These are phyloP conservation scores for Pichia sp. DNA, from an alignment of 1,139 yeast genomes.

Conservation along the genomic window DNA sequence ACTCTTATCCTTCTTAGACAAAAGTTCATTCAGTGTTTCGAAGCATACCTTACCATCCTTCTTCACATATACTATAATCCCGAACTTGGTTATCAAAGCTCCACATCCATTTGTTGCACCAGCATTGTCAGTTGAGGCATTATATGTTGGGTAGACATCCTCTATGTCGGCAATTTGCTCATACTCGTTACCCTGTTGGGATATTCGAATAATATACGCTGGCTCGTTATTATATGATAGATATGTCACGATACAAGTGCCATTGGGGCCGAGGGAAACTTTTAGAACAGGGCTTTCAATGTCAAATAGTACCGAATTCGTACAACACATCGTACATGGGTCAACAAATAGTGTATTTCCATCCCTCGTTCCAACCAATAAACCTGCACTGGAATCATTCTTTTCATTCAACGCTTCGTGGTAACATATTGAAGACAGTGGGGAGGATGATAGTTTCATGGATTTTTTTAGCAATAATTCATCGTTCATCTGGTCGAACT, in stretches of 20 bases:
- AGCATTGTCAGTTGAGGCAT: background rate
- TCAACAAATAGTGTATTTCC: conserved; percentile 18
- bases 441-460: conserved; percentile 16
- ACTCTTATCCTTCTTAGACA: background rate
- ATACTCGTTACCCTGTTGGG: background rate
- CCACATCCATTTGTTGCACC: conserved; percentile 8
- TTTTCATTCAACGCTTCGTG: background rate
- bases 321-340: conserved; percentile 11
- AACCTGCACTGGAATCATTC: background rate
- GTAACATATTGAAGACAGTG: conserved; percentile 13
- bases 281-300: conserved; percentile 13
- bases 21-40: background rate
- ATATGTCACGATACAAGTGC: conserved; percentile 2
- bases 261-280: conserved; percentile 5
- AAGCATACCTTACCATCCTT: conserved; percentile 5
- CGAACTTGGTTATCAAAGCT: conserved; percentile 3
- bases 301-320: conserved; percentile 8
- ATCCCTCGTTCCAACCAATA: conserved; percentile 18
- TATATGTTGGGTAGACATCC: conserved; percentile 3
- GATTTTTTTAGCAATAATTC: background rate
- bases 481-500: background rate
- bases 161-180: background rate
- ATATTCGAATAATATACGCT: conserved; percentile 6
- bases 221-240: conserved; percentile 3
- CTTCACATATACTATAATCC: conserved; percentile 4